Base-by-base conservation (phyloP, 1,139 yeast genomes). In the Wickerhamomyces sp. region DNA sequence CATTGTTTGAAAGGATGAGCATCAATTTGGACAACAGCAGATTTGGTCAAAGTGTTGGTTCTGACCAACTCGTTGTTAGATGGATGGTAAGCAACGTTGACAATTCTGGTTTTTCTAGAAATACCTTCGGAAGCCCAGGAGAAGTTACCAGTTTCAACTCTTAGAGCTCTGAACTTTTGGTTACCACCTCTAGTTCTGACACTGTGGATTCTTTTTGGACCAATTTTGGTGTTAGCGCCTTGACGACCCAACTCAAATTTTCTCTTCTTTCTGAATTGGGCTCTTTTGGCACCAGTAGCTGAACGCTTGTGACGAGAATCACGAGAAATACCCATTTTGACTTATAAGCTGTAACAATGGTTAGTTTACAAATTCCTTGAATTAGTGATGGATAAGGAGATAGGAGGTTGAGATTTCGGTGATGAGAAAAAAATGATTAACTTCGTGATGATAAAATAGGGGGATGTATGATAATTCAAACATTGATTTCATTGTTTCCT, bases 291-390 rank as follows among this genome's bases (percentile, higher is more conserved):
- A 83, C 99, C 99, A 68, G 99, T 89, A 72, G 95, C 96, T 64
- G 96, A 76, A 76, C 98, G 94, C 86, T 91, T 91, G 88, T 91
- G 98, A 79, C 96, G 96, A 72, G 98, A 89, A 80, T 91, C 98
- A 83, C 99, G 93, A 75, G 97, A 89, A 85, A 91, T 91, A 89
- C 98, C 97, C 98, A 91, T 91, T 61, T 62, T 73, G 46, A 36
- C 38, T 40, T 38, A 26, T 26, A 17, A 42, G 35, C 62, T 32
- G 28, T 35, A 21, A 38, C 37, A 27, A 23, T 23, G 31, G 45
- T 45, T 37, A 38, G 44, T 35, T 39, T 20, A 24, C 6, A 12
- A n/a, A n/a, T n/a, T n/a, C n/a, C n/a, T n/a, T n/a, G n/a, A n/a
- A n/a, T n/a, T n/a, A n/a, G n/a, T n/a, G n/a, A n/a, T n/a, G n/a